These are phyloP conservation scores for Colletotrichum lupini DNA, from an alignment of 2,329 filamentous ascomycete genomes.

Conservation along the genomic window DNA sequence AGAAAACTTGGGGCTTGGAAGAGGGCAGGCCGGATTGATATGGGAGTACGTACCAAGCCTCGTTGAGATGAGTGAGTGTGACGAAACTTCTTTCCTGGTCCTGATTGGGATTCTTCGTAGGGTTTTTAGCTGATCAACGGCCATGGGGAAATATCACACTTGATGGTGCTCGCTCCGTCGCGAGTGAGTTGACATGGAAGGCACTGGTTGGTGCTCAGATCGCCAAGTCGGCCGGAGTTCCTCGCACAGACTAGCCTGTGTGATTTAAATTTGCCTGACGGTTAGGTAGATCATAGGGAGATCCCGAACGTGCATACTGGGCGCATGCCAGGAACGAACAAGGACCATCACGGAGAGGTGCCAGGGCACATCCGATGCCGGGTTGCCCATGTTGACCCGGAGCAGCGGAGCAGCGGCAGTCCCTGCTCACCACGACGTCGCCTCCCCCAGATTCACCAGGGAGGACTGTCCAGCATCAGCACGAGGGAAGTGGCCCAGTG, in stretches of 20 bases:
- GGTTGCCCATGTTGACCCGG: slow-evolving; percentile 29
- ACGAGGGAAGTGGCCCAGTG: background rate
- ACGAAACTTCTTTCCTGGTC: slow-evolving; percentile 17
- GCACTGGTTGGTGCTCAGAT: slow-evolving; percentile 36
- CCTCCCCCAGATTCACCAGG: slow-evolving; percentile 10
- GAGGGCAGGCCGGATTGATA: slow-evolving; percentile 33
- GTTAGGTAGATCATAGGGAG: slow-evolving; percentile 33
- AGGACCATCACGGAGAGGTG: slow-evolving; percentile 12
- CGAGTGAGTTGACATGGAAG: slow-evolving; percentile 33
- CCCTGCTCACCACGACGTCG: slow-evolving; percentile 23
- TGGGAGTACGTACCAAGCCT: slow-evolving; percentile 34
- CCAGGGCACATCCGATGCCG: slow-evolving; percentile 33
- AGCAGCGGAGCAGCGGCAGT: slow-evolving; percentile 32
- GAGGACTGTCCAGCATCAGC: background rate
- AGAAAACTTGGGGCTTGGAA: slow-evolving; percentile 18
- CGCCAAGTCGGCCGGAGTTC: slow-evolving; percentile 37
- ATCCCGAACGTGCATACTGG: slow-evolving; percentile 35
- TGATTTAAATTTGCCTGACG: slow-evolving; percentile 35
- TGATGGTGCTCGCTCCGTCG: slow-evolving; percentile 30
- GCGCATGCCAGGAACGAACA: slow-evolving; percentile 10
- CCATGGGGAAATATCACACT: background rate
- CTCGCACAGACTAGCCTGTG: slow-evolving; percentile 37
- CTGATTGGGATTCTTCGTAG: slow-evolving; percentile 19
- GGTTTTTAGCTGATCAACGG: slow-evolving; percentile 34
- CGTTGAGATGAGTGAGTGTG: slow-evolving; percentile 36